A percentile compares a stretch with the other conserved stretches of the same genome.
phyloP scores from a whole-genome alignment of 2,329 filamentous ascomycete genomes.

The Corynespora cassiicola region DNA sequence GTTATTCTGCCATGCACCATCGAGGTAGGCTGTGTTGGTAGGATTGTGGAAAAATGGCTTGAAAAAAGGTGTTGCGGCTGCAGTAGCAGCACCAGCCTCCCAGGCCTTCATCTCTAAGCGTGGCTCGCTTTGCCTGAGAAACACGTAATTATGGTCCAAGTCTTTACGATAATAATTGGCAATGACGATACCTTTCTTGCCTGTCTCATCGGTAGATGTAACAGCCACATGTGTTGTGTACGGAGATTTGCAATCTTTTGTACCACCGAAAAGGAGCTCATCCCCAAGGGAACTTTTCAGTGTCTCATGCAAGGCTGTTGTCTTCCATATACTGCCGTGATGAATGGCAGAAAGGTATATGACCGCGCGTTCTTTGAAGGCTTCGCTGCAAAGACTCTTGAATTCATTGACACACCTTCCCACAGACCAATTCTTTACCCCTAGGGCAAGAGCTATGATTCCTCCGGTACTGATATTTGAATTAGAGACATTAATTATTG shows the following conservation, averaged over 20 bases:
- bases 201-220: slow-evolving; percentile 48
- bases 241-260: slow-evolving; percentile 11
- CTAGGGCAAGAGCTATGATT: slow-evolving; percentile 52
- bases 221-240: slow-evolving; percentile 47
- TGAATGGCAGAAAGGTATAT: too few relatives aligned
- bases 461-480: slow-evolving; percentile 47
- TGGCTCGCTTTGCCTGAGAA: slow-evolving; percentile 48
- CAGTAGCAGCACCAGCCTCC: slow-evolving; percentile 57
- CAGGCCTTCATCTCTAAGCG: slow-evolving; percentile 52
- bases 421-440: slow-evolving; percentile 42
- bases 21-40: slow-evolving; percentile 51
- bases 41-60: slow-evolving; percentile 52
- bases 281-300: slow-evolving; percentile 6
- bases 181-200: slow-evolving; percentile 48
- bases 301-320: slow-evolving; percentile 18
- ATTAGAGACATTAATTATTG: slow-evolving; percentile 16
- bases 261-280: slow-evolving; percentile 40
- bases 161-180: slow-evolving; percentile 53
- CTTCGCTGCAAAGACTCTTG: slow-evolving; percentile 45
- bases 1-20: slow-evolving; percentile 53
- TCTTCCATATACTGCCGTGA: slow-evolving; percentile 42
- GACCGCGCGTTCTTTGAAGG: slow-evolving; percentile 50
- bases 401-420: slow-evolving; percentile 33
- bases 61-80: slow-evolving; percentile 54
- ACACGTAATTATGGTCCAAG: slow-evolving; percentile 36